Evolutionary conservation across 345 rosid species (phyloP).

Genomic region (Gossypioides kirkii): DNA sequence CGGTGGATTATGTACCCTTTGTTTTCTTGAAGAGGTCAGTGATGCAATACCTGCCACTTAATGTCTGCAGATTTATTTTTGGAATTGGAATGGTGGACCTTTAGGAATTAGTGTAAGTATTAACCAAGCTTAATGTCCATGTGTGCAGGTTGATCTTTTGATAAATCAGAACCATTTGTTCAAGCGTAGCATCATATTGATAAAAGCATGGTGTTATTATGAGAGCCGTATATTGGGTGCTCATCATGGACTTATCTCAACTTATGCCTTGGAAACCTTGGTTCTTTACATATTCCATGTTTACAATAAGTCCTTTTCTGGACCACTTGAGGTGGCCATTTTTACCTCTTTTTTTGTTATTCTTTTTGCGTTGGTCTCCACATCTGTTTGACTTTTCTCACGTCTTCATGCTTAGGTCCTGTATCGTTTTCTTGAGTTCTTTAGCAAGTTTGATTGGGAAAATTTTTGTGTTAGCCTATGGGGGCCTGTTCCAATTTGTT

Average conservation of each 20-base stretch:
- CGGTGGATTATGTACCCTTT: slow-evolving; percentile 97
- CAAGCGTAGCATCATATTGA: slow-evolving; percentile 91
- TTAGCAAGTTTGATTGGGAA: slow-evolving; percentile 18
- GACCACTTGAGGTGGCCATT: slow-evolving; percentile 19
- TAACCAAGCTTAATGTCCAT: slow-evolving; percentile 16
- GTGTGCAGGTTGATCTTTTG: slow-evolving; percentile 72
- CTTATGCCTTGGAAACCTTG: slow-evolving; percentile 47
- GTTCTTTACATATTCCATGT: too few species aligned
- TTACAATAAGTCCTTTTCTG: too few species aligned
- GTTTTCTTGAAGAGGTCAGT: slow-evolving; percentile 97
- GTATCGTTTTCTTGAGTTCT: too few species aligned
- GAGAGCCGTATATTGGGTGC: slow-evolving; percentile 99
- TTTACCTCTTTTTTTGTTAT: slow-evolving; percentile 9
- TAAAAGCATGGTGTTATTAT: slow-evolving; percentile 99
- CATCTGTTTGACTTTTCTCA: slow-evolving; percentile 13
- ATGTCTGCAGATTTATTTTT: slow-evolving; percentile 10
- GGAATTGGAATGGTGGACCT: slow-evolving; percentile 3
- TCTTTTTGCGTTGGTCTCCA: slow-evolving; percentile 12
- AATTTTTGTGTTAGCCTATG: slow-evolving; percentile 92
- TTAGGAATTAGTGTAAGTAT: background rate
- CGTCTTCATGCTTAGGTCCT: too few species aligned
- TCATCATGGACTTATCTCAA: slow-evolving; percentile 96
- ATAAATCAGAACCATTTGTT: slow-evolving; percentile 80
- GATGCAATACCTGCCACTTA: background rate
- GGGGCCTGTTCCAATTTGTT: slow-evolving; percentile 88